phyloP scores from a whole-genome alignment of 1,284 basidiomycete genomes.

The Fistulina hepatica region DNA sequence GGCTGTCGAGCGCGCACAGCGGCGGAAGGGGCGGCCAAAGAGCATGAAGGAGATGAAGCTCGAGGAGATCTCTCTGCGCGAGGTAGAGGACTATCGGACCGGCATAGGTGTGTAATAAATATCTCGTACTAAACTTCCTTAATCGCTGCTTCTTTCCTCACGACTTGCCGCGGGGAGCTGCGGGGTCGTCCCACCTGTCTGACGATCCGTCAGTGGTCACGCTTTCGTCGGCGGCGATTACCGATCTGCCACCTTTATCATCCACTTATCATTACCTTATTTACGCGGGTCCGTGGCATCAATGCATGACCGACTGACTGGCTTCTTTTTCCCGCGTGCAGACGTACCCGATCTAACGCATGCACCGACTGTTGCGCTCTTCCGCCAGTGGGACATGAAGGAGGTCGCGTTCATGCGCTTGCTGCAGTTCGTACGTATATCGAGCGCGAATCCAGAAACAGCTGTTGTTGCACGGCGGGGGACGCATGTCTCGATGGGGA shows the following conservation, averaged over 20 bases:
- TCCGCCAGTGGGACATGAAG: constrained; percentile 69
- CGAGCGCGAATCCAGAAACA: constrained; percentile 37
- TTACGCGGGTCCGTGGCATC: too few species aligned
- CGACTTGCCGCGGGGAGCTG: too few species aligned
- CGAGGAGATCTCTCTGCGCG: constrained; percentile 61
- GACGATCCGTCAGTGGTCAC: too few species aligned
- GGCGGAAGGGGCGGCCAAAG: constrained; percentile 74
- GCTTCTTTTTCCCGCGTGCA: constrained; percentile 21
- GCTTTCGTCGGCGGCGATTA: too few species aligned
- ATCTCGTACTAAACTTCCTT: too few species aligned
- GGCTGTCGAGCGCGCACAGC: constrained; percentile 46
- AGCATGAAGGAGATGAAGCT: constrained; percentile 58
- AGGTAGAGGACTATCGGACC: constrained; percentile 67
- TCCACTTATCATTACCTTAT: too few species aligned
- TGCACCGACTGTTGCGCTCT: constrained; percentile 56
- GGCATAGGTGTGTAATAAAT: constrained; percentile 61
- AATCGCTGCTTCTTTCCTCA: too few species aligned
- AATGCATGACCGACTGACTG: not conserved
- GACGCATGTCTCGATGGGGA: constrained; percentile 40
- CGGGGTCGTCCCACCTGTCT: too few species aligned
- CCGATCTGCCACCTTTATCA: too few species aligned
- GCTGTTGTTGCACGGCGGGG: constrained; percentile 47
- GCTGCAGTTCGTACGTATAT: constrained; percentile 68
- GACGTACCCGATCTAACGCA: constrained; percentile 83
- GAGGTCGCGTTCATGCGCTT: constrained; percentile 65